Conservation (phyloP, 805 yeast species). For the Yamadazyma kitorensis region DNA sequence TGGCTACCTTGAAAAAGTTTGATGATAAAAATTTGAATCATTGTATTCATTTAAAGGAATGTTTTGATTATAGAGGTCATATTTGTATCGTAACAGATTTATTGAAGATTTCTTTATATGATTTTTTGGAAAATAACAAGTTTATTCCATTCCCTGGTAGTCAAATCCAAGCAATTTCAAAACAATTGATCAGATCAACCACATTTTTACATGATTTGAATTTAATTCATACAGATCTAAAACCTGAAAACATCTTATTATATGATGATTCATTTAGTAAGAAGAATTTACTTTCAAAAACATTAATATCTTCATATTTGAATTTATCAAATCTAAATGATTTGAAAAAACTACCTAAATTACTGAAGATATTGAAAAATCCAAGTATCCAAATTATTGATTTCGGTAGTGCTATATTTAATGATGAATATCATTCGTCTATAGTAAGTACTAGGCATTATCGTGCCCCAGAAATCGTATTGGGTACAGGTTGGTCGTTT, state of each 20-base stretch:
- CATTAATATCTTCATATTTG: conserved; percentile 33
- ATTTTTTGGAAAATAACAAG: conserved; percentile 79
- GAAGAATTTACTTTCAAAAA: conserved; percentile 31
- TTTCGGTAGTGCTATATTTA: conserved; percentile 94
- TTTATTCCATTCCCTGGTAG: conserved; percentile 91
- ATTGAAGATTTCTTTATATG: conserved; percentile 80
- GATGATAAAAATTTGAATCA: conserved; percentile 67
- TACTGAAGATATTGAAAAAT: conserved; percentile 55
- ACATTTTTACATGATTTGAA: conserved; percentile 87
- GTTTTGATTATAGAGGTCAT: conserved; percentile 90
- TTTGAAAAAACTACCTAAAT: conserved; percentile 27
- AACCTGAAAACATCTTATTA: conserved; percentile 89
- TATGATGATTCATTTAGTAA: conserved; percentile 48
- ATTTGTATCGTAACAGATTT: conserved; percentile 91
- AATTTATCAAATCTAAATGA: conserved; percentile 18
- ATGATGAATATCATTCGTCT: conserved; percentile 89
- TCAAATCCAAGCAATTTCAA: conserved; percentile 85
- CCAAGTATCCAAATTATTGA: conserved; percentile 89
- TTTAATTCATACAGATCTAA: conserved; percentile 91
- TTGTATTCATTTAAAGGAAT: conserved; percentile 84
- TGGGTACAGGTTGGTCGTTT: conserved; percentile 95
- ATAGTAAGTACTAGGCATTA: conserved; percentile 95
- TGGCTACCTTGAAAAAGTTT: conserved; percentile 67
- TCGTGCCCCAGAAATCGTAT: conserved; percentile 93
- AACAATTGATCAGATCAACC: conserved; percentile 80